Evolutionary conservation across 2,329 filamentous ascomycete species (phyloP), one percentile per base, ranked within the genome.

Genomic region (Fusarium piperis): DNA sequence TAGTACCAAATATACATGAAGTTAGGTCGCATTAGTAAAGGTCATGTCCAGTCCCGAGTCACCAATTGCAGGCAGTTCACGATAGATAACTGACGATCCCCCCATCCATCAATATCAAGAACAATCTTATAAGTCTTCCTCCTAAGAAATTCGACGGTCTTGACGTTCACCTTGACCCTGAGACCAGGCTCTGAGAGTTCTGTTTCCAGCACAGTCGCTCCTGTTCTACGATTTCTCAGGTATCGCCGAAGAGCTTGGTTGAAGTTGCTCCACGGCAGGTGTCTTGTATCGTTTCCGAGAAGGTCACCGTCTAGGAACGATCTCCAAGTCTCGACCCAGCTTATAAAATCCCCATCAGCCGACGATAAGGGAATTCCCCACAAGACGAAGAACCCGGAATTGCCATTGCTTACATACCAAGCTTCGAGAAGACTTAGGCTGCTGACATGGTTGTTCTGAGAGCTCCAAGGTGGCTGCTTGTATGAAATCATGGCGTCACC

Each of bases 11-110:
- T 5, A 23, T 23, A 23, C 23, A 23, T 23, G 4, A 48, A 10
- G 9, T 3, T 16, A 16, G 2, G 18, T 8, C 3, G 1, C 3
- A 6, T 12, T 12, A 6, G 3, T 1, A n/a, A n/a, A 30, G 10
- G 10, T 48, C 16, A 48, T 13, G 6, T 48, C 26, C 16, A 48
- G 26, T 8, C 16, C 3, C 4, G 3, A n/a, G 6, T 11, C 12
- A 8, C 2, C 26, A 48, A 6, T 4, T 30, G 15, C 10, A 48
- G 10, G 6, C 3, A n/a, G 11, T 30, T 18, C 5, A 48, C 11
- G 18, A 30, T n/a, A 48, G 44, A 48, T 6, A 30, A 10, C 3
- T 26, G 44, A 28, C 26, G 11, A 30, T 18, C 26, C 10, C 11
- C 16, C 44, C 44, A 48, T 8, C 44, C 44, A 12, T 48, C 11